phyloP scores from a whole-genome alignment of 371 early-diverging fungal species.

The Apophysomyces sp. region DNA sequence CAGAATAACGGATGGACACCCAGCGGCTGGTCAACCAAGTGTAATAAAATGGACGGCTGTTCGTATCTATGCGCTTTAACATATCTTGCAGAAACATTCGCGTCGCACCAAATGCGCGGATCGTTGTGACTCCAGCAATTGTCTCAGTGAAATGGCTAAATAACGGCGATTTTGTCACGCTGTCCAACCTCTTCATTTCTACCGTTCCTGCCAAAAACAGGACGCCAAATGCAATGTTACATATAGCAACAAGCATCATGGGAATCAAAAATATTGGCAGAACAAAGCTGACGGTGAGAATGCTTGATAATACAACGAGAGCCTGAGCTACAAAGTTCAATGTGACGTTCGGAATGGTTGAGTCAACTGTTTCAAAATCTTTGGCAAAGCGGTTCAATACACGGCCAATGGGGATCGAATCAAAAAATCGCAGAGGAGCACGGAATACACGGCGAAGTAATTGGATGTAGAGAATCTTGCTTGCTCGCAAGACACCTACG shows the following conservation, averaged over 20 bases:
- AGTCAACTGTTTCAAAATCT: slow-evolving; percentile 46
- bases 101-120: slow-evolving; percentile 72
- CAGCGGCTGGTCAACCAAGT: slow-evolving; percentile 80
- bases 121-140: slow-evolving; percentile 60
- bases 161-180: slow-evolving; percentile 69
- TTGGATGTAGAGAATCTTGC: slow-evolving; percentile 40
- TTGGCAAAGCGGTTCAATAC: slow-evolving; percentile 73
- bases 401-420: slow-evolving; percentile 83
- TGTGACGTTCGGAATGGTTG: slow-evolving; percentile 33
- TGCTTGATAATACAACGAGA: slow-evolving; percentile 52
- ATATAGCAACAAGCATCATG: slow-evolving; percentile 32
- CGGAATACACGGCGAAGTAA: slow-evolving; percentile 51
- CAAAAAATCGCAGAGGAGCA: slow-evolving; percentile 79
- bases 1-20: slow-evolving; percentile 70
- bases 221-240: slow-evolving; percentile 48
- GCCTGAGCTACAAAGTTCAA: slow-evolving; percentile 52
- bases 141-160: slow-evolving; percentile 74
- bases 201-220: slow-evolving; percentile 69
- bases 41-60: slow-evolving; percentile 67
- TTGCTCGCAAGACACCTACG: slow-evolving; percentile 43
- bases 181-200: slow-evolving; percentile 77
- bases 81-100: slow-evolving; percentile 51
- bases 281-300: slow-evolving; percentile 56
- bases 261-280: slow-evolving; percentile 56
- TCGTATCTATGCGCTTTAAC: slow-evolving; percentile 46